A percentile compares a stretch with the other conserved stretches of the same genome.
Conservation (phyloP, 2,329 filamentous ascomycete genomes). For the Aspergillus sp. region DNA sequence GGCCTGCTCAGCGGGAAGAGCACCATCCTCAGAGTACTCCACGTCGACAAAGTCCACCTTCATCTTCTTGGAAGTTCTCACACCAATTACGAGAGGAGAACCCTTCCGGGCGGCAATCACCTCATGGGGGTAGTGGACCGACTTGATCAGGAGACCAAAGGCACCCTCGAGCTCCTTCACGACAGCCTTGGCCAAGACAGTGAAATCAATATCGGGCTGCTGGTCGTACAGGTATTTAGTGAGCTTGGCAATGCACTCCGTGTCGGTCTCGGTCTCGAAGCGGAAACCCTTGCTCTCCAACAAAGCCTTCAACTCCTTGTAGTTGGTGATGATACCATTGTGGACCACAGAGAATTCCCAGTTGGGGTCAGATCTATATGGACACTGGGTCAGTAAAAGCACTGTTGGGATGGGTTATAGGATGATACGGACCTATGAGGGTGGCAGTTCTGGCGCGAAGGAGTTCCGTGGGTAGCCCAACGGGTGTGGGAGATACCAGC, state of each 20-base stretch:
- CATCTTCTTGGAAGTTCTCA: conserved; percentile 97
- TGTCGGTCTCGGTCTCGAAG: conserved; percentile 99
- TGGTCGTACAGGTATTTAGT: conserved; percentile 97
- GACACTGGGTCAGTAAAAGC: not conserved
- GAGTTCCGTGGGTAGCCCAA: conserved; percentile 96
- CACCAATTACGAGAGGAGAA: conserved; percentile 94
- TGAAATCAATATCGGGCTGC: conserved; percentile 92
- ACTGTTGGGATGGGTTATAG: not conserved
- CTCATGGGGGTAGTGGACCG: conserved; percentile 96
- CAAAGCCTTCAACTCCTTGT: conserved; percentile 97
- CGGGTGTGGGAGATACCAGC: conserved; percentile 98
- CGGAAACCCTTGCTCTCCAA: conserved; percentile 92
- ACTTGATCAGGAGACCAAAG: conserved; percentile 96
- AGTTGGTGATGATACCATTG: conserved; percentile 99
- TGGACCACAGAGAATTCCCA: conserved; percentile 98
- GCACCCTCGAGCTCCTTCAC: conserved; percentile 98
- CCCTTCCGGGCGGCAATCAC: conserved; percentile 97
- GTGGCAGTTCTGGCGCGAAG: conserved; percentile 94
- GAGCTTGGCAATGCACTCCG: conserved; percentile 98
- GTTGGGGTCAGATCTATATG: conserved; percentile 74
- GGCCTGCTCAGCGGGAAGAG: conserved; percentile 87
- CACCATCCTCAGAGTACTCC: conserved; percentile 86
- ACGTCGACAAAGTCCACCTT: conserved; percentile 99
- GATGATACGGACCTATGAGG: conserved; percentile 74
- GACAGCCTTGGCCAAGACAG: conserved; percentile 92